Base-by-base conservation (phyloP, 2,329 filamentous ascomycete species). In the Neocucurbitaria cava region DNA sequence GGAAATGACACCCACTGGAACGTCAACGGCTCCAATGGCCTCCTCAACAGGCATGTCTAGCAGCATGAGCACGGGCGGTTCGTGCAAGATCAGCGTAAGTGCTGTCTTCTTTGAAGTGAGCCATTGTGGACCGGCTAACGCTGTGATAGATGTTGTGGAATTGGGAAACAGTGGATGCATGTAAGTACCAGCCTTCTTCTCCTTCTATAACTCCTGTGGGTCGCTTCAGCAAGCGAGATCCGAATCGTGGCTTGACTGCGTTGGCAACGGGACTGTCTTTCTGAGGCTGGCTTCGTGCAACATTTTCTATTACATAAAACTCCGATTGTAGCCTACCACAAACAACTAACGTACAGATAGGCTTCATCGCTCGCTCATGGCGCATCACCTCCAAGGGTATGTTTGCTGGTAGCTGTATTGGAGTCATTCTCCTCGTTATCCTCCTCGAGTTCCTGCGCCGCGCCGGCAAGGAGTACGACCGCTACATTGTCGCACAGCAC, bases 341-440 rank as follows among this genome's bases (percentile, higher is more conserved):
- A 15, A 15, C 21, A 3, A 43, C 2, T 15, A 28, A 57, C 31
- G 15, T 7, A 36, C 4, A 31, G 9, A 2, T 21, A 69, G 65
- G 65, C 55, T 95, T 95, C 82, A 82, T 95, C 69, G 77, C 89
- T n/a, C 62, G 71, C 3, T 80, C 82, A 26, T 96, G 91, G 91
- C 87, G 86, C 66, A 84, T 92, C 70, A 87, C 79, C 13, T 88
- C 87, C 10, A 77, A 74, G 24, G 87, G 84, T 71, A 89, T 89
- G 83, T 95, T 96, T 69, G 91, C 89, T 45, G 90, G 88, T 28
- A 90, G 88, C 49, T 95, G 91, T 78, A 89, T 96, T 69, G 90
- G 89, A 51, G 87, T 92, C 30, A 80, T 93, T 60, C 78, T 89
- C 11, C 86, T 96, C 52, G 89, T 90, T 59, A 81, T 94, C 52